These are phyloP conservation scores for Dunaliella primolecta DNA, from an alignment of 139 green algal species.

Conservation along the genomic window DNA sequence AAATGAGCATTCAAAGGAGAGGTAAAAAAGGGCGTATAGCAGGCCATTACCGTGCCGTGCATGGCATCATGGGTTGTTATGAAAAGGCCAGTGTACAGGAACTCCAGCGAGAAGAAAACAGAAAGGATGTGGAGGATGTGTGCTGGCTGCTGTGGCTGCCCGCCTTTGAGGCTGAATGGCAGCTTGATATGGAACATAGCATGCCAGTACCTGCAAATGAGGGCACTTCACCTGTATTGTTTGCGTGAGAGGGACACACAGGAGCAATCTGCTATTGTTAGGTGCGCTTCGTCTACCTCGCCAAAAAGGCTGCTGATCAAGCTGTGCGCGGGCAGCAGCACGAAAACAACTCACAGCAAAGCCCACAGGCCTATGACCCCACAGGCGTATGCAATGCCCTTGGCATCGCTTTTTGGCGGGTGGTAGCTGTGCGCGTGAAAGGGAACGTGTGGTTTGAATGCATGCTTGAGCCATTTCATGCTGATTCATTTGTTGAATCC, in stretches of 20 bases:
- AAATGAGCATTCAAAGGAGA: too few species aligned
- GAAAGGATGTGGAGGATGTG: slow-evolving; percentile 19
- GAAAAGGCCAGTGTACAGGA: slow-evolving; percentile 46
- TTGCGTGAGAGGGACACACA: too few species aligned
- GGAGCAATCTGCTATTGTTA: too few species aligned
- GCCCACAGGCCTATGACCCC: slow-evolving; percentile 34
- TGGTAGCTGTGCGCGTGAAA: too few species aligned
- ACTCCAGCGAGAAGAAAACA: slow-evolving; percentile 43
- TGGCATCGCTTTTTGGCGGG: slow-evolving; percentile 28
- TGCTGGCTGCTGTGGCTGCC: background rate
- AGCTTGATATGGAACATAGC: slow-evolving; percentile 33
- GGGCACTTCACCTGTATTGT: too few species aligned
- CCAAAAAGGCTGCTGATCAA: too few species aligned
- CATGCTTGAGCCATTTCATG: too few species aligned
- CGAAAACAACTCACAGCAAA: slow-evolving; percentile 31
- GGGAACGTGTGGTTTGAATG: too few species aligned
- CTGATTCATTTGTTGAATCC: too few species aligned
- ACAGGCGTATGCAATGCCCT: slow-evolving; percentile 28
- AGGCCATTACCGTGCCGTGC: slow-evolving; percentile 46
- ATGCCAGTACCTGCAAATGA: slow-evolving; percentile 22
- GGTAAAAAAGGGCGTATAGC: too few species aligned
- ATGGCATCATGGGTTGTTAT: slow-evolving; percentile 57
- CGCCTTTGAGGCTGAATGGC: background rate
- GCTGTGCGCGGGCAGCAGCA: too few species aligned
- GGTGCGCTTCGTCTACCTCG: too few species aligned